These are phyloP conservation scores for Fistulinella staudtii DNA, from an alignment of 1,284 basidiomycete genomes.

Conservation along the genomic window DNA sequence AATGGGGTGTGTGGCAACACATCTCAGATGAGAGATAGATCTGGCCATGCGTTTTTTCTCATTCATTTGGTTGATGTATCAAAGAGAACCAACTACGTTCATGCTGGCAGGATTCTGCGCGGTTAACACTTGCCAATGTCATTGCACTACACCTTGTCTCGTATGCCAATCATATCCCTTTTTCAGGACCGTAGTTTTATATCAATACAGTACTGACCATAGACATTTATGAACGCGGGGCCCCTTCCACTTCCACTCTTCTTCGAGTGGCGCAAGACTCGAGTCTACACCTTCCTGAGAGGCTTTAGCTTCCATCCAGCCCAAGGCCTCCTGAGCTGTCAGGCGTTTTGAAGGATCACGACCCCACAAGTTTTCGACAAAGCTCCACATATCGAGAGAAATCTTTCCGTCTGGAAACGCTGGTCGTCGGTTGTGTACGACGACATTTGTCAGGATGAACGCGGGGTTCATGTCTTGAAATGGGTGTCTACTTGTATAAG, in stretches of 20 bases:
- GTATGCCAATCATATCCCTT: too few species aligned
- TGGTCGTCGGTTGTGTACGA: slow-evolving; percentile 5
- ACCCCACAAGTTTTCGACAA: slow-evolving; percentile 25
- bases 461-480: slow-evolving; percentile 1
- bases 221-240: slow-evolving; percentile 7
- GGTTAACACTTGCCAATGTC: too few species aligned
- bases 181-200: too few species aligned
- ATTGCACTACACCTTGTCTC: too few species aligned
- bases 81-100: too few species aligned
- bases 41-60: neutral
- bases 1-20: slow-evolving; percentile 23
- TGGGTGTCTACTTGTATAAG: slow-evolving; percentile 16
- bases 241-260: slow-evolving; percentile 21
- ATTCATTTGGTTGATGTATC: too few species aligned
- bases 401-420: slow-evolving; percentile 14
- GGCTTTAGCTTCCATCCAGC: slow-evolving; percentile 18
- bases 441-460: neutral
- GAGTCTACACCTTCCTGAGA: slow-evolving; percentile 6
- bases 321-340: slow-evolving; percentile 19
- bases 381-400: slow-evolving; percentile 25
- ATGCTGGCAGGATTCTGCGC: too few species aligned
- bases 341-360: slow-evolving; percentile 12
- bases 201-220: slow-evolving; percentile 9
- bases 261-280: slow-evolving; percentile 8
- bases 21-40: slow-evolving; percentile 1